Percentiles rank a stretch among this genome's conserved stretches.
These are phyloP conservation scores for Macrophomina phaseolina DNA, from an alignment of 2,329 filamentous ascomycete species.

Conservation along the genomic window DNA sequence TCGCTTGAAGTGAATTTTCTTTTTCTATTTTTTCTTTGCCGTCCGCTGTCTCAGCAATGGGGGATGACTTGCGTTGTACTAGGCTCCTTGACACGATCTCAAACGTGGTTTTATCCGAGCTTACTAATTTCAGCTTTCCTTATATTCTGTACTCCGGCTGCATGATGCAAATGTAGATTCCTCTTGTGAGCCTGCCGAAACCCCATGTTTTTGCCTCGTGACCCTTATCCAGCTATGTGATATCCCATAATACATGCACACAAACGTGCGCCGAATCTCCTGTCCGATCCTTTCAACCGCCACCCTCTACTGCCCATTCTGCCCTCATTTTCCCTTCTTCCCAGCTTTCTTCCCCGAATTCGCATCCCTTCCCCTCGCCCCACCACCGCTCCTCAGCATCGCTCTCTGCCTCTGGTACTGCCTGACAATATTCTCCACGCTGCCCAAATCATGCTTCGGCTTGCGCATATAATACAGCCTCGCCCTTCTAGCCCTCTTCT, in stretches of 20 bases:
- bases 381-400: constrained; percentile 33
- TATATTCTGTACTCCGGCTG: too few species aligned
- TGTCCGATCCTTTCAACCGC: neutral
- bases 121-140: too few species aligned
- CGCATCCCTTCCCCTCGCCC: constrained; percentile 30
- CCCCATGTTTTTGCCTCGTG: neutral
- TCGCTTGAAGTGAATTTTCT: too few species aligned
- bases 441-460: constrained; percentile 46
- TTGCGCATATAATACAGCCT: constrained; percentile 87
- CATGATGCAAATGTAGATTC: too few species aligned
- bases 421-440: constrained; percentile 46
- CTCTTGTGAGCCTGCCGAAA: neutral
- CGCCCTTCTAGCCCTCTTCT: constrained; percentile 84
- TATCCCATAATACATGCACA: constrained; percentile 17
- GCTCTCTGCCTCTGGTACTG: constrained; percentile 46
- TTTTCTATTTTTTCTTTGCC: too few species aligned
- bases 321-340: constrained; percentile 17
- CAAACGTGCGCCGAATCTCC: neutral
- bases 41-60: too few species aligned
- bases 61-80: too few species aligned
- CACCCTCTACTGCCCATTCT: too few species aligned
- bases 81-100: too few species aligned
- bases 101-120: too few species aligned
- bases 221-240: neutral
- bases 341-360: constrained; percentile 37